A percentile compares a stretch with the other conserved stretches of the same genome.
phyloP scores from a whole-genome alignment of 176 grass and related monocot genomes.

The Thalia dealbata region DNA sequence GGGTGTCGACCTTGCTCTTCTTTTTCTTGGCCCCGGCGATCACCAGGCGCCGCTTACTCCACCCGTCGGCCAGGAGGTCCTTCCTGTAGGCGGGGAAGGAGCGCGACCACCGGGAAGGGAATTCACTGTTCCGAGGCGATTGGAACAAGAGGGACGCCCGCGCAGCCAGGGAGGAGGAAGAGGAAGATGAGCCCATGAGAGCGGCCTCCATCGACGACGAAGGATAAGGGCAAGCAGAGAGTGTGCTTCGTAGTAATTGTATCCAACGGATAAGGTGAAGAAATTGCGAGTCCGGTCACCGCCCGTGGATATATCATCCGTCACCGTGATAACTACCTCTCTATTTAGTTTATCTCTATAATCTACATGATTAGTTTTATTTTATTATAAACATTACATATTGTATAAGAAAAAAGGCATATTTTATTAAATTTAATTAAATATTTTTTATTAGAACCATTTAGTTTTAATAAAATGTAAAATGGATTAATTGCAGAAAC shows the following conservation, averaged over 20 bases:
- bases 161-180: neutral
- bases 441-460: too few relatives aligned
- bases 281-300: slow-evolving; percentile 1
- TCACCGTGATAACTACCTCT: too few relatives aligned
- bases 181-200: slow-evolving; percentile 7
- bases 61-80: neutral
- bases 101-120: neutral
- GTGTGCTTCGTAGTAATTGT: neutral
- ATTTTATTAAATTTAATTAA: too few relatives aligned
- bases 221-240: neutral
- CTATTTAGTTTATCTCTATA: too few relatives aligned
- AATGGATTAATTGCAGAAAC: too few relatives aligned
- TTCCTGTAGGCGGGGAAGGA: neutral
- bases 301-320: neutral
- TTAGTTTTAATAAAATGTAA: too few relatives aligned
- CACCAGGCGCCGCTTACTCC: slow-evolving; percentile 3
- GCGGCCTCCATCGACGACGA: neutral
- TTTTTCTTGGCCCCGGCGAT: slow-evolving; percentile 20
- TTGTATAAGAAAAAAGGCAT: too few relatives aligned
- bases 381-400: too few relatives aligned
- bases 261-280: neutral
- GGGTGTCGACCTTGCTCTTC: slow-evolving; percentile 30
- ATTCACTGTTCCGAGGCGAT: neutral
- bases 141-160: slow-evolving; percentile 6
- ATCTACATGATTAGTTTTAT: too few relatives aligned